phyloP scores from a whole-genome alignment of 116 monocot species.

The Cymodocea nodosa region DNA sequence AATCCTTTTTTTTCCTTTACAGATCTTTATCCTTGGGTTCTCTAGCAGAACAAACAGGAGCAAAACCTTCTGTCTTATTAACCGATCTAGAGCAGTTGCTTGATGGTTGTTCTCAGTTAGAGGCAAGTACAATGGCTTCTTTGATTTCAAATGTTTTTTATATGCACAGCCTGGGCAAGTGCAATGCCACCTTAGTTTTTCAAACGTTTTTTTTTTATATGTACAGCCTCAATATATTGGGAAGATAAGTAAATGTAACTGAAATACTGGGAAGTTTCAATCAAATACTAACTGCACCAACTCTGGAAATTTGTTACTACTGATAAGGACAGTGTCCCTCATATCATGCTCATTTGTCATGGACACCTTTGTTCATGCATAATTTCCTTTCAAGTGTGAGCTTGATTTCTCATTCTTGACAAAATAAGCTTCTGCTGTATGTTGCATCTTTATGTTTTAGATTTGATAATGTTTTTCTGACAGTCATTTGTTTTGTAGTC shows the following conservation, averaged over 20 bases:
- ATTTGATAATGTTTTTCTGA: not conserved
- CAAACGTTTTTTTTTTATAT: not conserved
- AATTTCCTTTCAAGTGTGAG: too few species aligned
- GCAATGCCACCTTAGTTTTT: not conserved
- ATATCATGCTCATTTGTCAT: too few species aligned
- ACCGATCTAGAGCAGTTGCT: slow-evolving; percentile 66
- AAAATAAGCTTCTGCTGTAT: too few species aligned
- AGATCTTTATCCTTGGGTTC: slow-evolving; percentile 57
- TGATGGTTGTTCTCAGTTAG: slow-evolving; percentile 55
- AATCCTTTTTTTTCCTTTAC: slow-evolving; percentile 5
- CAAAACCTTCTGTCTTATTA: slow-evolving; percentile 17
- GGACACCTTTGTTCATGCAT: too few species aligned
- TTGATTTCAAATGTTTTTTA: not conserved
- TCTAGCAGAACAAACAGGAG: slow-evolving; percentile 43
- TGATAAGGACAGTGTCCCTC: too few species aligned
- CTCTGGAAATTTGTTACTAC: too few species aligned
- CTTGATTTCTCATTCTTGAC: too few species aligned
- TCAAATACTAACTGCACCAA: too few species aligned
- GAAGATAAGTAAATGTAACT: too few species aligned
- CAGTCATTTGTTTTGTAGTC: slow-evolving; percentile 25
- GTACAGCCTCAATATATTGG: too few species aligned
- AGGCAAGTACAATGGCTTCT: slow-evolving; percentile 27
- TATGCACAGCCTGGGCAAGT: not conserved
- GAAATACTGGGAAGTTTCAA: too few species aligned
- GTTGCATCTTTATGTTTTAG: not conserved